Conservation (phyloP, 129 eudicot species). For the carrot (Daucus carota) region DNA sequence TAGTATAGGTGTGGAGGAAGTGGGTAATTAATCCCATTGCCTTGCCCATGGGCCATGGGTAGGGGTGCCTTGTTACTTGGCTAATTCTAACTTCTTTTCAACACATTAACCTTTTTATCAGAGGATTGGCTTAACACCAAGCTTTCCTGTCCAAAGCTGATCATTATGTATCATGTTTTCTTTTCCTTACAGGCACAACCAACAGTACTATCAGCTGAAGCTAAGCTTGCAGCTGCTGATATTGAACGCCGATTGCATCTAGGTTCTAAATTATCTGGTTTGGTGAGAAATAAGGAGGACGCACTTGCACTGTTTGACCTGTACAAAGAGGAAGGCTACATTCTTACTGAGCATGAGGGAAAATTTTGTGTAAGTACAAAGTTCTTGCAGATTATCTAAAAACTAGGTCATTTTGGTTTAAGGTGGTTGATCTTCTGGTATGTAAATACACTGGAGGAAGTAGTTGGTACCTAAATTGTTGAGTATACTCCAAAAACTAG, state of each 20-base stretch:
- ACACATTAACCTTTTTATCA: not conserved
- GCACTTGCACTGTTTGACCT: constrained; percentile 58
- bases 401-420: not conserved
- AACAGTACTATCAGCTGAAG: constrained; percentile 57
- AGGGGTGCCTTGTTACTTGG: not conserved
- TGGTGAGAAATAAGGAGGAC: constrained; percentile 53
- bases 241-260: constrained; percentile 64
- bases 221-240: constrained; percentile 74
- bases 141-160: not conserved
- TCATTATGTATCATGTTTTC: constrained; percentile 1
- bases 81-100: not conserved
- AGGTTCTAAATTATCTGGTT: constrained; percentile 72
- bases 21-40: not conserved
- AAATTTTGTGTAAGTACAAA: constrained; percentile 58
- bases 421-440: not conserved
- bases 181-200: constrained; percentile 33
- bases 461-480: not conserved
- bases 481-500: not conserved
- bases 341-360: constrained; percentile 72
- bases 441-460: not conserved
- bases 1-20: not conserved
- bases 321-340: constrained; percentile 68
- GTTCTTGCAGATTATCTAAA: not conserved
- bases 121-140: not conserved
- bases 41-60: not conserved